Percentiles rank a stretch among this genome's conserved stretches.
These are phyloP conservation scores for Plasmodium inui DNA, from an alignment of 169 alveolate genomes.

Conservation along the genomic window DNA sequence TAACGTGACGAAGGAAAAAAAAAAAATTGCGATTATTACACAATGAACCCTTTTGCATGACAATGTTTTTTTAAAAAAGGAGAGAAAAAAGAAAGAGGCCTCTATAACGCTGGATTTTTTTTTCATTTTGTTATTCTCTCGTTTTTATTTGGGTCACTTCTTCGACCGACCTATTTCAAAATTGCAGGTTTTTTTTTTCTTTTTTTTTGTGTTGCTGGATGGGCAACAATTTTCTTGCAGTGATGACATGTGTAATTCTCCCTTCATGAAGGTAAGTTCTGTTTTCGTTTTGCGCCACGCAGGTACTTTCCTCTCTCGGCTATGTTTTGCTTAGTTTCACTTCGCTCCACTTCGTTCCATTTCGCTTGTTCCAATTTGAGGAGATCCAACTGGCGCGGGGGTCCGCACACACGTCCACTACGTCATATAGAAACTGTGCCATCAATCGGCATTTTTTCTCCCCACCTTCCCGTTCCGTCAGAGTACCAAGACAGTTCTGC, in stretches of 20 bases:
- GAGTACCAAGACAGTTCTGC: neutral
- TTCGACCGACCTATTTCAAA: neutral
- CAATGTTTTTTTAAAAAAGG: neutral
- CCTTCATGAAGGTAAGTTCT: neutral
- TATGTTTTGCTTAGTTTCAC: neutral
- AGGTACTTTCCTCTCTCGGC: neutral
- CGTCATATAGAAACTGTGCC: neutral
- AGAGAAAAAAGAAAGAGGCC: neutral
- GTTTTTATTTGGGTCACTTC: neutral
- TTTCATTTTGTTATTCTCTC: neutral
- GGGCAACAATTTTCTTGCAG: neutral
- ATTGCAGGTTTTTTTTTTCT: neutral
- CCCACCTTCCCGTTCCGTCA: neutral
- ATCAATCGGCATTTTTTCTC: neutral
- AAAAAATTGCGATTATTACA: neutral
- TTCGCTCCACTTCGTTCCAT: neutral
- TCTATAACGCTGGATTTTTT: neutral
- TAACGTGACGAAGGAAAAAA: neutral
- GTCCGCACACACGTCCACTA: neutral
- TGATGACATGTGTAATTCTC: neutral
- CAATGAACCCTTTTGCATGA: neutral
- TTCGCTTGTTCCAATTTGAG: neutral
- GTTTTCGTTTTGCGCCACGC: neutral
- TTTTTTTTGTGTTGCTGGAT: neutral
- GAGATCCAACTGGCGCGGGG: neutral